Evolutionary conservation across 73 alveolate genomes (phyloP), one percentile per base, ranked within the genome.

Genomic region (Paraurostyla sp.): DNA sequence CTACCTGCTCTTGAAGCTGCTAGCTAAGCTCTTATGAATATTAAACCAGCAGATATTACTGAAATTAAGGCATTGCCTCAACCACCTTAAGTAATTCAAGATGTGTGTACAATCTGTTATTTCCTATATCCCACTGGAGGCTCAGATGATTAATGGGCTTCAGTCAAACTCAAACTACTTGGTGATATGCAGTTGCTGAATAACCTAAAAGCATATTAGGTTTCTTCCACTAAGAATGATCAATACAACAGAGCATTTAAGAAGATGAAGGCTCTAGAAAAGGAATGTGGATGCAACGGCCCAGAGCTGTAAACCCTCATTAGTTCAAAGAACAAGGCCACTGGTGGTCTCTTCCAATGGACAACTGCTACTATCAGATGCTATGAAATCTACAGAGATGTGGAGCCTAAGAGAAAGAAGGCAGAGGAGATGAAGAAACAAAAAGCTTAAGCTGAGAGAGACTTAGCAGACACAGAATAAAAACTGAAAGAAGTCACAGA

Each of bases 371-470:
- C 76, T 45, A 29, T 94, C 42, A 91, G 84, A 78, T 94, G 95
- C 92, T 91, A 88, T 87, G 98, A 94, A 50, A 92, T 94, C 73
- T 94, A 92, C 54, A 89, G 71, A 60, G 89, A 90, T 0, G 98
- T 94, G 46, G 98, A 91, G 82, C 98, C 98, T 29, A 94, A 92
- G 93, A 35, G 94, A 59, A 93, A 89, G 93, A 80, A 88, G 83
- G 98, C 95, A 62, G 93, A 91, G 83, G 95, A 96, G 80, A 94
- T 96, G 93, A 94, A 92, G 69, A 86, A 90, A 68, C 94, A 94
- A 91, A 93, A 95, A 78, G 96, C 87, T 68, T 91, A 89, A 89
- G 99, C 99, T 29, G 99, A 97, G 81, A 91, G 86, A 81, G 92
- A 90, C 43, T 87, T 95, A 4, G 94, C 93, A 40, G 94, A 92